phyloP scores from a whole-genome alignment of 192 early-diverging fungal species.

The Piromyces finnis region DNA sequence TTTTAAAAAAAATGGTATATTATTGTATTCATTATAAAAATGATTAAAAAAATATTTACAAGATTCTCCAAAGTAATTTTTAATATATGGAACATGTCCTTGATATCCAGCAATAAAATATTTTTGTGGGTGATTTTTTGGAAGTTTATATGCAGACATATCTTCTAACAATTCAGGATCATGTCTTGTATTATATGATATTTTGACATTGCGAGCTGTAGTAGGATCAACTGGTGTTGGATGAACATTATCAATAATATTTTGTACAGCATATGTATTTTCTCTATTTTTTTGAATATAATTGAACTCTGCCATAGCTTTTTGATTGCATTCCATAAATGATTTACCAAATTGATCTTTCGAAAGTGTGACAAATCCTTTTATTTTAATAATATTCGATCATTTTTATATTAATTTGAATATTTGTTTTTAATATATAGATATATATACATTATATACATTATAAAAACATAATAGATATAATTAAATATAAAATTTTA shows the following conservation, averaged over 20 bases:
- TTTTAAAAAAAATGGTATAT: too few species aligned
- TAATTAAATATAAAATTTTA: too few species aligned
- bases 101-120: slow-evolving; percentile 35
- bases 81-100: slow-evolving; percentile 32
- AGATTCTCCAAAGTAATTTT: slow-evolving; percentile 38
- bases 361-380: background rate
- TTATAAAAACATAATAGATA: too few species aligned
- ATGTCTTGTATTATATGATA: background rate
- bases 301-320: background rate
- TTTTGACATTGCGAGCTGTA: background rate
- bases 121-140: slow-evolving; percentile 24
- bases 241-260: background rate
- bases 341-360: background rate
- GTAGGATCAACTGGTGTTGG: background rate
- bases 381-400: background rate
- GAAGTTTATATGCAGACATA: slow-evolving; percentile 18
- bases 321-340: background rate
- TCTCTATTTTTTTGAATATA: background rate
- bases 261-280: background rate
- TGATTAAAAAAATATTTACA: background rate
- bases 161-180: background rate
- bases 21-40: too few species aligned
- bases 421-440: too few species aligned
- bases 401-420: too few species aligned
- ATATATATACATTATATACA: too few species aligned